Conservation (phyloP, 1,284 basidiomycete species). For the Pseudozyma tsukubaensis region DNA sequence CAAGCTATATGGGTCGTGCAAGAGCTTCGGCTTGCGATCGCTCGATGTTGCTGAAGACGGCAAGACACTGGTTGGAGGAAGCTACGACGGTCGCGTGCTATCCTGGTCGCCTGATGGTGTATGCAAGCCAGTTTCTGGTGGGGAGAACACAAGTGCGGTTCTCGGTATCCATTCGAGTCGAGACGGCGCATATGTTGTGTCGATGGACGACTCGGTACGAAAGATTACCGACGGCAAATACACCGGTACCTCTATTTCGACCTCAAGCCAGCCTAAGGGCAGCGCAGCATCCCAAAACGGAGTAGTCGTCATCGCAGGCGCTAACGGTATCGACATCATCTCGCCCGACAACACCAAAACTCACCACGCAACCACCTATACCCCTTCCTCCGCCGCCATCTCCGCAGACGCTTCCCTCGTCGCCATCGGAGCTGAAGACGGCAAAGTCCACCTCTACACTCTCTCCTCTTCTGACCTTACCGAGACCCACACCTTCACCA, state of each 20-base stretch:
- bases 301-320: constrained; percentile 78
- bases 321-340: constrained; percentile 75
- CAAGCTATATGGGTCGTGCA: constrained; percentile 48
- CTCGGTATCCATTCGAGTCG: constrained; percentile 72
- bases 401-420: constrained; percentile 72
- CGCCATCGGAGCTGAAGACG: constrained; percentile 77
- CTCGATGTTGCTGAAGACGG: constrained; percentile 33
- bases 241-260: constrained; percentile 57
- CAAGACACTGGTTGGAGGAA: constrained; percentile 62
- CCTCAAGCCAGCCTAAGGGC: constrained; percentile 77
- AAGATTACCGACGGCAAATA: constrained; percentile 30
- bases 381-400: constrained; percentile 71
- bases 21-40: constrained; percentile 45
- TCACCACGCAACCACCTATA: constrained; percentile 37
- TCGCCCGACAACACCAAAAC: constrained; percentile 28
- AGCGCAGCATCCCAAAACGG: constrained; percentile 36
- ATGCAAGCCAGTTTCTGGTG: constrained; percentile 71
- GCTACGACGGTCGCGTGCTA: constrained; percentile 83
- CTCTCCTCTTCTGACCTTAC: constrained; percentile 10
- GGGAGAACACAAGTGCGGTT: constrained; percentile 79
- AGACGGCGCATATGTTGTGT: constrained; percentile 33
- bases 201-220: constrained; percentile 58
- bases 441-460: constrained; percentile 57
- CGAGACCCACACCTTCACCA: constrained; percentile 74
- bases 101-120: constrained; percentile 72